Evolutionary conservation across 2,329 filamentous ascomycete genomes (phyloP).

Genomic region (Scedosporium apiospermum): DNA sequence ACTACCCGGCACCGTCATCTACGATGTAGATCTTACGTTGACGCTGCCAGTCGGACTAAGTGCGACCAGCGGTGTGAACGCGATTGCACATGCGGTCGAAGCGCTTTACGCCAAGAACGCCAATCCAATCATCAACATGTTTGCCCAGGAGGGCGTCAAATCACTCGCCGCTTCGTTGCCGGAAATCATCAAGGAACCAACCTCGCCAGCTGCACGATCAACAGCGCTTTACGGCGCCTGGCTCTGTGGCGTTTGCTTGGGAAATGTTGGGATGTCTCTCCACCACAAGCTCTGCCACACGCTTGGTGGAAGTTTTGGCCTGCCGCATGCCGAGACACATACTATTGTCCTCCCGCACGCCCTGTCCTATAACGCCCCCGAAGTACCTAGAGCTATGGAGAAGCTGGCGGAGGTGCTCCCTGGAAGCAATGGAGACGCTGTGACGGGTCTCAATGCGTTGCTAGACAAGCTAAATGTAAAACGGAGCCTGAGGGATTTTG

Average conservation of each 20-base stretch:
- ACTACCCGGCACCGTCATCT: slow-evolving; percentile 50
- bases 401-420: slow-evolving; percentile 44
- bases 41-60: slow-evolving; percentile 43
- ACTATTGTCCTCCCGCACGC: slow-evolving; percentile 54
- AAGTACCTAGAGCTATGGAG: slow-evolving; percentile 40
- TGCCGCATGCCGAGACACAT: slow-evolving; percentile 58
- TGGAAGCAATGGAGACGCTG: slow-evolving; percentile 47
- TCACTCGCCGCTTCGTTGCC: slow-evolving; percentile 45
- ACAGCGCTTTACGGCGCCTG: slow-evolving; percentile 52
- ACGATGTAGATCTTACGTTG: slow-evolving; percentile 55
- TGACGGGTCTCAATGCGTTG: slow-evolving; percentile 46
- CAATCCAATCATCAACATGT: slow-evolving; percentile 49
- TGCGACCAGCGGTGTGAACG: slow-evolving; percentile 53
- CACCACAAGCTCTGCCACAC: slow-evolving; percentile 62
- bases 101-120: slow-evolving; percentile 52
- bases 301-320: slow-evolving; percentile 51
- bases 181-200: slow-evolving; percentile 34
- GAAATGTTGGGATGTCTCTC: slow-evolving; percentile 51
- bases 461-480: slow-evolving; percentile 43
- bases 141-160: slow-evolving; percentile 48
- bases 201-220: slow-evolving; percentile 35
- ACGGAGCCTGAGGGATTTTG: slow-evolving; percentile 41
- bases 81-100: slow-evolving; percentile 56
- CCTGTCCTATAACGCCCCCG: slow-evolving; percentile 51
- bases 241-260: slow-evolving; percentile 53